These are phyloP conservation scores for Colletotrichum trifolii DNA, from an alignment of 2,329 filamentous ascomycete species.

Conservation along the genomic window DNA sequence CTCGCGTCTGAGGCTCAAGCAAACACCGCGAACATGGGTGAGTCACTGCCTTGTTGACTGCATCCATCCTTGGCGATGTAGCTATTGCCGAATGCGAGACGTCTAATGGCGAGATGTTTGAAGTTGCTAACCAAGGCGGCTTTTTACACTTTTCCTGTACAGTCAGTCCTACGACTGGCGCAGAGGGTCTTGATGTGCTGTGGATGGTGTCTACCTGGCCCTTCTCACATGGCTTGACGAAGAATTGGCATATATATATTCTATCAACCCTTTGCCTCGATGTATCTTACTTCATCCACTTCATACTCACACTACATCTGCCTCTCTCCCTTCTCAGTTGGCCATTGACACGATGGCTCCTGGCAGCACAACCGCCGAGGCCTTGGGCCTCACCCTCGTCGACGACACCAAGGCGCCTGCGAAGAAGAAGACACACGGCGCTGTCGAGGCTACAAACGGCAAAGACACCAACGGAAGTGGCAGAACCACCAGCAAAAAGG, in stretches of 20 bases:
- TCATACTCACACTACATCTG: not conserved
- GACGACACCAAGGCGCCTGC: conserved; percentile 4
- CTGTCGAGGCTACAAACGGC: not conserved
- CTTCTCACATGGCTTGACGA: not conserved
- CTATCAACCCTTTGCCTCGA: not conserved
- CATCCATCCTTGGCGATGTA: conserved; percentile 15
- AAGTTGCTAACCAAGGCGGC: not conserved
- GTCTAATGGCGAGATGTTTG: not conserved
- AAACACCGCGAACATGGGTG: conserved; percentile 16
- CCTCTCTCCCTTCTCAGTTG: not conserved
- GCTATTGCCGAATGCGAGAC: not conserved
- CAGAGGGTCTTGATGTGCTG: no score
- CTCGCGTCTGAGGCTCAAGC: not conserved
- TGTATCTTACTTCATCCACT: not conserved
- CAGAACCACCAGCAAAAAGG: conserved; percentile 14
- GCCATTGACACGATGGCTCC: conserved; percentile 19
- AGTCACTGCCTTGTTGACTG: conserved; percentile 20
- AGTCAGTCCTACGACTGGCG: no score
- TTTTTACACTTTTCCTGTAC: not conserved
- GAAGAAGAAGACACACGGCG: conserved; percentile 8
- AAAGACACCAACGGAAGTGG: not conserved
- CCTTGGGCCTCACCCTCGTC: conserved; percentile 13
- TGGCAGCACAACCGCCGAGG: conserved; percentile 16
- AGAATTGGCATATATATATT: no score
- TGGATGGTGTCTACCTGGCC: no score